Conservation (phyloP, 176 grass and related monocot species). For the bread wheat (Triticum aestivum) region IWGSC_CS_RefSeq_v2.1 NC_057798.1:366995699-366996198, state of each 20-base stretch:
- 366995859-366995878: neutral
- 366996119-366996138: neutral
- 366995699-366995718: conserved; percentile 95
- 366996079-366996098: conserved; percentile 51
- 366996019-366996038: conserved; percentile 35
- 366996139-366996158: neutral
- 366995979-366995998: neutral
- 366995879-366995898: neutral
- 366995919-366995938: conserved; percentile 5
- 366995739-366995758: neutral
- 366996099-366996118: neutral
- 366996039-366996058: conserved; percentile 48
- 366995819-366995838: neutral
- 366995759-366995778: neutral
- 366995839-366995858: neutral
- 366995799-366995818: neutral
- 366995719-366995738: neutral
- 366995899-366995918: neutral
- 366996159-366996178: neutral
- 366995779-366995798: neutral
- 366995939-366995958: conserved; percentile 38
- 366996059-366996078: conserved; percentile 41
- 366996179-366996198: neutral
- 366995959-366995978: neutral
- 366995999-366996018: neutral